Base-by-base conservation (phyloP, 495 filamentous ascomycete species). In the Aspergillus baeticus region DNA sequence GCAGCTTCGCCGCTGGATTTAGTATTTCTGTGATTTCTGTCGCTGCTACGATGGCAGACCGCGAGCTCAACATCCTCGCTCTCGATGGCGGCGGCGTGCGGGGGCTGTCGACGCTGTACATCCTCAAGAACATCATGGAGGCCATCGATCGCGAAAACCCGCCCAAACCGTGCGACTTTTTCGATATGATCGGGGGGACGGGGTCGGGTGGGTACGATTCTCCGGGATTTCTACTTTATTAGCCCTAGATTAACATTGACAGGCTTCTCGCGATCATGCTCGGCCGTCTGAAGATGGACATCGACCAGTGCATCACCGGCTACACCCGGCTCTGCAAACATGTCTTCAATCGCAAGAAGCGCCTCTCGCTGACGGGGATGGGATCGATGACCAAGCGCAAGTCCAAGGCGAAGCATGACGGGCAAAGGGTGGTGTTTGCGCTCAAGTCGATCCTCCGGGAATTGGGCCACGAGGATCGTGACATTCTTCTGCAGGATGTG, bases 31-130 rank as follows among this genome's bases (percentile, higher is more conserved):
- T n/a, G 13, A 37, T 14, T 37, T 15, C 23, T 14, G 22, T 23
- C 11, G 21, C 23, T 43, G 20, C 21, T 6, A 45, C 26, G 14
- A 67, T 70, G 62, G 43, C 59, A 43, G 52, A 59, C 6, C 52
- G 62, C 37, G 57, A 58, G 10, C 53, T 69, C 37, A 70, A 70
- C 55, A 68, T 78, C 36, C 70, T 77, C 56, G 66, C 67, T 39
- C 70, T 83, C 14, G 81, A 84, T 61, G 80, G 81, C 51, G 81
- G 81, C 33, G 81, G 81, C 22, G 74, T 84, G 1, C 76, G 81
- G 13, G 80, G 77, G 2, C 62, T 84, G 20, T 82, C 80, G 3
- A 65, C 73, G 0, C 70, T 84, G 3, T 59, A 74, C 54, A 81
- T 84, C 54, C 68, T 84, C 34, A 71, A 77, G 31, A 52, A 68